phyloP scores from a whole-genome alignment of 768 basidiomycete species.

The Floccularia luteovirens region DNA sequence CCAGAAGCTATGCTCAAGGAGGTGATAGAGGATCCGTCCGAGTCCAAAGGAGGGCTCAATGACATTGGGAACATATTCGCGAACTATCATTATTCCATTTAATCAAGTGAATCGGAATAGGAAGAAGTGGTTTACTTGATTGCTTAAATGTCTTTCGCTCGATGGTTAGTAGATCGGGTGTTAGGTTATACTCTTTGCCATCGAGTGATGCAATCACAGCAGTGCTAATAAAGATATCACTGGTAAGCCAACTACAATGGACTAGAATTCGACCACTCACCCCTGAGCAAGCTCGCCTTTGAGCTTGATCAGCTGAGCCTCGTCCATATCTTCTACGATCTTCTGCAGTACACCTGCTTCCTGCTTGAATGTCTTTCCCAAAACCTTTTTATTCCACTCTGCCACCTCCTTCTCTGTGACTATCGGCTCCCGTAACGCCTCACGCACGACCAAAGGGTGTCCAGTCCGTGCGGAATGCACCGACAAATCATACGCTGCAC shows the following conservation, averaged over 20 bases:
- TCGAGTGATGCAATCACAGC: constrained; percentile 49
- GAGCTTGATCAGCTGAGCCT: constrained; percentile 54
- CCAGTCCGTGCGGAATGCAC: constrained; percentile 86
- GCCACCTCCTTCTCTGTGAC: constrained; percentile 73
- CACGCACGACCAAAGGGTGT: constrained; percentile 76
- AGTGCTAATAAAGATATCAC: constrained; percentile 22
- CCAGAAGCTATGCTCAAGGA: constrained; percentile 97
- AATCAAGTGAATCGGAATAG: constrained; percentile 2
- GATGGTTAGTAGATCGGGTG: constrained; percentile 68
- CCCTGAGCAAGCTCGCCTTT: constrained; percentile 70
- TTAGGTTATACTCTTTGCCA: constrained; percentile 62
- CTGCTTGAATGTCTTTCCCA: constrained; percentile 86
- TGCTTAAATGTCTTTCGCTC: constrained; percentile 84
- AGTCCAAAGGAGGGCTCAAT: constrained; percentile 98
- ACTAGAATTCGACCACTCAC: constrained; percentile 33
- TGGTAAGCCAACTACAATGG: background rate
- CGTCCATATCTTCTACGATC: constrained; percentile 56
- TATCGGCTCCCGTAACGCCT: constrained; percentile 80
- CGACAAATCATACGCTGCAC: constrained; percentile 91
- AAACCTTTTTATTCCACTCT: constrained; percentile 78
- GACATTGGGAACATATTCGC: constrained; percentile 95
- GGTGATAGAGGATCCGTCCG: constrained; percentile 88
- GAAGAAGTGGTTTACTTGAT: constrained; percentile 38
- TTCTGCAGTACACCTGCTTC: constrained; percentile 66
- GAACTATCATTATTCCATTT: constrained; percentile 41